A percentile compares a stretch with the other conserved stretches of the same genome.
phyloP scores from a whole-genome alignment of 2,329 filamentous ascomycete species.

The Aspergillus uvarum region DNA sequence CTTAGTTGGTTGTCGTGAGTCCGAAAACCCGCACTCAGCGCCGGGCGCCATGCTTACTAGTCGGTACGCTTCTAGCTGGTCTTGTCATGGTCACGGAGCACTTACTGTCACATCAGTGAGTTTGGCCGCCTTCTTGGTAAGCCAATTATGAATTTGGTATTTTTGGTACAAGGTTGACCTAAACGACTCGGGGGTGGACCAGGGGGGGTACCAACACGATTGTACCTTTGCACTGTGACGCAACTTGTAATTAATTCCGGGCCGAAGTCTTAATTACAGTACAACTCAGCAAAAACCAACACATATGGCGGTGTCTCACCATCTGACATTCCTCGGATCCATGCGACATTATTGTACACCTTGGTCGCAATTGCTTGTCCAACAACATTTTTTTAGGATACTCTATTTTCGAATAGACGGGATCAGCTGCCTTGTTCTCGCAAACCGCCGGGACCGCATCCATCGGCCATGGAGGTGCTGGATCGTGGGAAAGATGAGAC shows the following conservation, averaged over 20 bases:
- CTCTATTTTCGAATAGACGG: conserved; percentile 1
- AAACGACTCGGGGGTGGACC: too few relatives aligned
- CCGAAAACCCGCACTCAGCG: not conserved
- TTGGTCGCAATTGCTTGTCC: not conserved
- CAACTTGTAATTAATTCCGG: not conserved
- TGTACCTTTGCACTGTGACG: not conserved
- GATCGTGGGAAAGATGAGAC: conserved; percentile 17
- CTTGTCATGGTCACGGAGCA: not conserved
- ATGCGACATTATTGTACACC: not conserved
- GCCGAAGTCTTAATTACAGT: not conserved
- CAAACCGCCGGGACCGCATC: not conserved
- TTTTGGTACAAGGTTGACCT: too few relatives aligned
- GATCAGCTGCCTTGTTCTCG: conserved; percentile 4
- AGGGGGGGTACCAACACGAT: too few relatives aligned
- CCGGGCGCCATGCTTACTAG: not conserved
- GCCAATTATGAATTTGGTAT: too few relatives aligned
- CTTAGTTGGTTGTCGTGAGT: not conserved
- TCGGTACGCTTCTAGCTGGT: not conserved
- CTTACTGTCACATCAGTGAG: not conserved
- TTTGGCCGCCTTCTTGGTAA: too few relatives aligned
- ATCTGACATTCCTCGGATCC: not conserved
- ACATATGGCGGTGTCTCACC: not conserved
- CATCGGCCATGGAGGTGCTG: conserved; percentile 1
- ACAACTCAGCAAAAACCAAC: conserved; percentile 5
- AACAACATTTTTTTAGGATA: not conserved